A percentile compares a stretch with the other conserved stretches of the same genome.
phyloP scores from a whole-genome alignment of 176 grass and related monocot species.

The Elaeis guineensis region DNA sequence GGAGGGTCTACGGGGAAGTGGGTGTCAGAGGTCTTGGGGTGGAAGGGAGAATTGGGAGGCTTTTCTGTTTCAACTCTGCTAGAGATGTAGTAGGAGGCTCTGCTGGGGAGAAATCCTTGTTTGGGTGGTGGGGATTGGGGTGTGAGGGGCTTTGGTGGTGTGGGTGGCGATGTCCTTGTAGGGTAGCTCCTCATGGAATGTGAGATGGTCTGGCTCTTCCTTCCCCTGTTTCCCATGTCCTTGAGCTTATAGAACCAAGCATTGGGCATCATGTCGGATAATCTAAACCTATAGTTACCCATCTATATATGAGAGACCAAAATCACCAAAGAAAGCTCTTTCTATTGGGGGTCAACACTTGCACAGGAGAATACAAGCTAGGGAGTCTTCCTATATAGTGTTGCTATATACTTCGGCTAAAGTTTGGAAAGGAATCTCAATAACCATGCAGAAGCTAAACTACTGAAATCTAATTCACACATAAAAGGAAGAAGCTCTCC shows the following conservation, averaged over 20 bases:
- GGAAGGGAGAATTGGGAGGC: neutral
- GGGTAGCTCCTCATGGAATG: neutral
- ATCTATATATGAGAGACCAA: constrained; percentile 4
- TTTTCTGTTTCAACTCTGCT: constrained; percentile 5
- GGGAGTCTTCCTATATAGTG: too few relatives aligned
- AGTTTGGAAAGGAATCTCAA: too few relatives aligned
- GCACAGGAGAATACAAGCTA: too few relatives aligned
- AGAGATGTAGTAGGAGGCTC: constrained; percentile 37
- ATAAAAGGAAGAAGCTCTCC: too few relatives aligned
- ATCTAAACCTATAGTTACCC: constrained; percentile 31
- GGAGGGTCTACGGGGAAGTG: neutral
- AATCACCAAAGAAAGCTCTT: too few relatives aligned
- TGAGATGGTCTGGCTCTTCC: neutral
- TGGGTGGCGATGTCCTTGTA: neutral
- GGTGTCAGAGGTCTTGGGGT: neutral
- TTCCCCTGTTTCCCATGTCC: constrained; percentile 22
- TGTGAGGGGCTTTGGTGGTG: neutral
- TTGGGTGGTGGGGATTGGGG: constrained; percentile 1
- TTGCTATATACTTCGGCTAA: too few relatives aligned
- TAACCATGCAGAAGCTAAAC: too few relatives aligned
- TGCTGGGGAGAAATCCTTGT: constrained; percentile 14
- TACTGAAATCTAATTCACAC: too few relatives aligned
- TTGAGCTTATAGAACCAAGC: constrained; percentile 41
- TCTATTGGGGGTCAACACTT: too few relatives aligned
- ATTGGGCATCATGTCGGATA: constrained; percentile 38